phyloP scores from a whole-genome alignment of 345 rosid genomes.

The Nephelium lappaceum region DNA sequence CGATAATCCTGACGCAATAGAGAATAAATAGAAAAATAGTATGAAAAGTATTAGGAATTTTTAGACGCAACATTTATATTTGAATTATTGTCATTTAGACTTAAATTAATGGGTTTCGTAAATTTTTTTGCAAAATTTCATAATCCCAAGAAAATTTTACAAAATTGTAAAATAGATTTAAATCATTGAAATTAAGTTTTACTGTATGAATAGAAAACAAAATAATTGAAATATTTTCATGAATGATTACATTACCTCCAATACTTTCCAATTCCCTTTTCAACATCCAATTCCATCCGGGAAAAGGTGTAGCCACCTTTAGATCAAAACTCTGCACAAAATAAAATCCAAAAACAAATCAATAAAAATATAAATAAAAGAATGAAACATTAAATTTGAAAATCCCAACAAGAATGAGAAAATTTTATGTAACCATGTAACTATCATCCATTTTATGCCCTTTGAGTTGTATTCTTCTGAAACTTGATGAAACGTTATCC shows the following conservation, averaged over 20 bases:
- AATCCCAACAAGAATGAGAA: not conserved
- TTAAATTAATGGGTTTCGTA: no score
- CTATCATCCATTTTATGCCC: not conserved
- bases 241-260: not conserved
- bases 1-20: not conserved
- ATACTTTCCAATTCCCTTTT: not conserved
- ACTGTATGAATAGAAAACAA: not conserved
- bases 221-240: not conserved
- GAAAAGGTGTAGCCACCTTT: not conserved
- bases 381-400: no score
- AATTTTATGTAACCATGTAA: not conserved
- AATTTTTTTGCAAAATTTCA: no score
- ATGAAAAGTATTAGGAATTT: no score
- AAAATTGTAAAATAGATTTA: no score
- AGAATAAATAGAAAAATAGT: not conserved
- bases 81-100: no score
- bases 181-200: no score
- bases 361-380: not conserved
- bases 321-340: not conserved
- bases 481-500: not conserved
- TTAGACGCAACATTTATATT: no score
- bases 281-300: not conserved
- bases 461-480: not conserved
- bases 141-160: no score
- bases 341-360: not conserved